These are phyloP conservation scores for Crotalaria pallida DNA, from an alignment of 306 rosid genomes.

Conservation along the genomic window DNA sequence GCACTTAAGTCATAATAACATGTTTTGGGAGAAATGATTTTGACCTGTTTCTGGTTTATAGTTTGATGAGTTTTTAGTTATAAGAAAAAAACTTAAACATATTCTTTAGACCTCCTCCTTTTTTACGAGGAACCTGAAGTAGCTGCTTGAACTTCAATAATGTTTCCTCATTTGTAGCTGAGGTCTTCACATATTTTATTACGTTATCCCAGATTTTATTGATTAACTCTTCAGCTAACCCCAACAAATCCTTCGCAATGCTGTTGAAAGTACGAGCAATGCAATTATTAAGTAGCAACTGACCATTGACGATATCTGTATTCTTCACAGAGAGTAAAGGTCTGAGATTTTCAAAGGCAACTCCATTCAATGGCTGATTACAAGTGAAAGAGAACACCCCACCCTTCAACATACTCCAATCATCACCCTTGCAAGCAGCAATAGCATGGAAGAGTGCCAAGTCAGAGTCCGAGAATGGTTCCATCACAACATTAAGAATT, in stretches of 20 bases:
- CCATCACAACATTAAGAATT: conserved; percentile 91
- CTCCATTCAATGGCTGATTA: conserved; percentile 41
- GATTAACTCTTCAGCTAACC: conserved; percentile 38
- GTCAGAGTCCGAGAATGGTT: conserved; percentile 85
- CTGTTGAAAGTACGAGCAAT: conserved; percentile 68
- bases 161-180: conserved; percentile 78
- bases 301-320: conserved; percentile 80
- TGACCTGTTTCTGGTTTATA: conserved; percentile 7
- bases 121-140: conserved; percentile 88
- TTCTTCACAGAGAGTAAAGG: conserved; percentile 68
- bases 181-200: conserved; percentile 82
- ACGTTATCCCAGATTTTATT: conserved; percentile 73
- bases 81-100: too few species aligned
- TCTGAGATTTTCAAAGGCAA: conserved; percentile 64
- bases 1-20: too few species aligned
- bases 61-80: not conserved
- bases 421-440: conserved; percentile 83
- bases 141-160: conserved; percentile 73
- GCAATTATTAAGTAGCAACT: conserved; percentile 70
- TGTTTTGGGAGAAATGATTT: not conserved
- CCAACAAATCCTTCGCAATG: conserved; percentile 61
- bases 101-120: too few species aligned
- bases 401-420: conserved; percentile 77
- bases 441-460: conserved; percentile 74
- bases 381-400: conserved; percentile 75